Base-by-base conservation (phyloP, 2,329 filamentous ascomycete genomes). In the Kalaharituber pfeilii region DNA sequence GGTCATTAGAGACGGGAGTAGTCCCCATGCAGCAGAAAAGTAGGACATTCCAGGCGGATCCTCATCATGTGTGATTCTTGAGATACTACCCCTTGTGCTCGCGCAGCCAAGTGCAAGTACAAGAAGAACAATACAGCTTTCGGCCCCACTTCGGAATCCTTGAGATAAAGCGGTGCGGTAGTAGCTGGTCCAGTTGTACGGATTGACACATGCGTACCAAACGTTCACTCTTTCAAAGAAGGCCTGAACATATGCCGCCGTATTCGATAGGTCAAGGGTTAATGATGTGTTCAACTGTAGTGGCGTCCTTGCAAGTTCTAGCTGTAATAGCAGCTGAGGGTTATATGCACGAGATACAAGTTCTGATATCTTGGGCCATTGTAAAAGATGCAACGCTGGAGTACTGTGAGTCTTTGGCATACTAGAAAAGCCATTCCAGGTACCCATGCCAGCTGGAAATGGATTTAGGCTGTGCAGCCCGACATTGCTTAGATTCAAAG, bases 321-420 rank as follows among this genome's bases (percentile, higher is more conserved):
- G 73, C 65, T 88, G 84, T 22, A 89, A 73, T 13, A 89, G 70
- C n/a, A 85, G 82, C 65, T 87, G 82, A 2, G 84, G 83, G 63
- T 88, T 83, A 66, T 87, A 87, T 2, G 81, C 82, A 29, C 80
- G 75, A 26, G 82, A 82, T 7, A 89, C 82, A 22, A 91, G 71
- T 64, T 87, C 81, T 49, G 82, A 76, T 60, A 89, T 88, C 60
- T 87, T 72, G 11, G 84, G 85, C 78, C 84, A 88, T 63, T 87
- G 83, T 5, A 89, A 71, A 20, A 89, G 71, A 66, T 89, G 81
- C 61, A 87, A 70, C 1, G 84, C 83, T 5, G 84, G 84, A 56
- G 85, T 89, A 0, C 84, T 88, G 67, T 89, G 85, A 15, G 82
- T 75, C 67, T 86, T 88, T 22, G 85, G 85, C 84, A 89, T 89